These are phyloP conservation scores for Cubamyces sp. DNA, from an alignment of 768 basidiomycete genomes.

Conservation along the genomic window DNA sequence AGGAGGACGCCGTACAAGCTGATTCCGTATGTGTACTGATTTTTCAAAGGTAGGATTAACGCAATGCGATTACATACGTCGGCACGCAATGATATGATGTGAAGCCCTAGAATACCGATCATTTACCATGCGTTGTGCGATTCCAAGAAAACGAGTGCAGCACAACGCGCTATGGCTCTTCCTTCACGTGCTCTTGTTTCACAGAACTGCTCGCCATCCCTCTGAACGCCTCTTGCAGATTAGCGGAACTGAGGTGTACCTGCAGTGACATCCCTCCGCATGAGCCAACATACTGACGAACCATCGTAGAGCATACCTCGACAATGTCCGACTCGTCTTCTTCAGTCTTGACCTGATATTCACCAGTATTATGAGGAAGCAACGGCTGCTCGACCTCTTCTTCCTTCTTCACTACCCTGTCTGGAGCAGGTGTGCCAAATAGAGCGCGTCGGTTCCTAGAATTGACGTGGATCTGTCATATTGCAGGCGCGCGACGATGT, in stretches of 20 bases:
- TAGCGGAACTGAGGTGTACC: constrained; percentile 6
- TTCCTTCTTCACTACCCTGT: constrained; percentile 2
- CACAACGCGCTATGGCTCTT: background rate
- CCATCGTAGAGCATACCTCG: background rate
- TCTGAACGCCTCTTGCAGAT: background rate
- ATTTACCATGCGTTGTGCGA: too few relatives aligned
- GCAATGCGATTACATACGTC: too few relatives aligned
- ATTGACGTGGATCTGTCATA: background rate
- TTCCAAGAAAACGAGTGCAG: too few relatives aligned
- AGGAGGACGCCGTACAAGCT: constrained; percentile 20
- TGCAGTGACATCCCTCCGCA: background rate
- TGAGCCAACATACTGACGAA: background rate
- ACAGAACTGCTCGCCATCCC: background rate
- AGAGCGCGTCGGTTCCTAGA: constrained; percentile 1
- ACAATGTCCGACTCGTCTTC: background rate
- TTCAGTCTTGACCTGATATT: background rate
- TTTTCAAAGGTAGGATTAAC: too few relatives aligned
- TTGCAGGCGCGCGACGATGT: too few relatives aligned
- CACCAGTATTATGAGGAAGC: too few relatives aligned
- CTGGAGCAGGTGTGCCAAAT: background rate
- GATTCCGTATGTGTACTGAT: background rate
- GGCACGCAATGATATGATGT: too few relatives aligned
- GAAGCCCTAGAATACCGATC: too few relatives aligned
- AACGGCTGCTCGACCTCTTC: background rate
- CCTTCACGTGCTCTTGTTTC: background rate